Percentiles rank a stretch among this genome's conserved stretches.
These are phyloP conservation scores for Rutstroemia sydowiana DNA, from an alignment of 2,329 filamentous ascomycete species.

Conservation along the genomic window DNA sequence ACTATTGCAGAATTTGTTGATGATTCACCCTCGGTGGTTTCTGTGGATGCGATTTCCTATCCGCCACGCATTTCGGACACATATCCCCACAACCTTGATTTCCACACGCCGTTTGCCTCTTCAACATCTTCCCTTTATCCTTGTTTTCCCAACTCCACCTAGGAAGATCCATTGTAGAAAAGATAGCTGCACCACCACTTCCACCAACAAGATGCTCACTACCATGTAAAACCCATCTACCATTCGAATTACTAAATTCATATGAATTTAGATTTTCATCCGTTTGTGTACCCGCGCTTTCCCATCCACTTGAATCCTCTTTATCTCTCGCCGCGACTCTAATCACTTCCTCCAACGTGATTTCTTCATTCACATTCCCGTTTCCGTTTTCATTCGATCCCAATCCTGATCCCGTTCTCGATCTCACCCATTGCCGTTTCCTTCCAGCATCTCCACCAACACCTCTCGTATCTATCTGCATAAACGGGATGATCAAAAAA, in stretches of 20 bases:
- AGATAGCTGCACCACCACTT: constrained; percentile 3
- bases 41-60: background rate
- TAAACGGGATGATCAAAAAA: constrained; percentile 42
- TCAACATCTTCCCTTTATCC: background rate
- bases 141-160: constrained; percentile 21
- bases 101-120: too few species aligned
- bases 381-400: background rate
- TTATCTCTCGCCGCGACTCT: too few species aligned
- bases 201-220: constrained; percentile 6
- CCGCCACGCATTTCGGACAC: background rate
- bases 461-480: constrained; percentile 39
- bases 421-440: too few species aligned
- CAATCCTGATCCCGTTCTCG: background rate
- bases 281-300: background rate
- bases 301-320: too few species aligned
- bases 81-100: background rate
- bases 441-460: too few species aligned
- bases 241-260: constrained; percentile 33
- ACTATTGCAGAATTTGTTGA: too few species aligned
- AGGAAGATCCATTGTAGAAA: constrained; percentile 11
- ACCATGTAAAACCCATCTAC: background rate
- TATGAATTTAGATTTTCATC: too few species aligned
- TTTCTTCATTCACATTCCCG: too few species aligned
- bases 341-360: too few species aligned
- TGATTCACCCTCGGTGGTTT: too few species aligned